Evolutionary conservation across 257 asterid genomes (phyloP), one percentile per base, ranked within the genome.

Genomic region (Capsicum rhomboideum): DNA sequence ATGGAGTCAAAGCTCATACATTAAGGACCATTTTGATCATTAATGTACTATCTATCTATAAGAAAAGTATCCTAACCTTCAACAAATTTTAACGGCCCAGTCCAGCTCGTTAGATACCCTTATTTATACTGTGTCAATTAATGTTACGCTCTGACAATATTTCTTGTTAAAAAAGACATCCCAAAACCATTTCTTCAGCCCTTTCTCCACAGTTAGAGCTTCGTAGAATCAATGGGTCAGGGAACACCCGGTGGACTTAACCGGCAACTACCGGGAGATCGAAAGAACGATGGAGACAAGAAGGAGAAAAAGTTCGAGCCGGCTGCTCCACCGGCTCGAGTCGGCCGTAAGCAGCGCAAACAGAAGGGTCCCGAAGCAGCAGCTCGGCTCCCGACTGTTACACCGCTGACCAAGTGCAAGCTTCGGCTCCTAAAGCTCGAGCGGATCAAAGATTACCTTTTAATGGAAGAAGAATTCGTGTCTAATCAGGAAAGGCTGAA

Each of bases 381-480:
- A 2, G 92, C 99, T 6, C 88, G 99, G 85, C 85, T 94, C 12
- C 97, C 98, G 16, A 75, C 91, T 42, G 98, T 95, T 80, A 94
- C 97, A 54, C 99, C 98, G 16, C 68, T 93, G 55, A 88, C 95
- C 0, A 95, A 95, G 85, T 95, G 99, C 85, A 93, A 90, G 87
- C 92, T 93, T 46, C 91, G 98, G 31, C 87, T 93, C 6, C 84
- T 94, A 23, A 93, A 95, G 90, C 91, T 95, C 18, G 98, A 95
- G 74, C 82, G 97, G 8, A 90, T 94, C 72, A 92, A 95, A 87
- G 97, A 95, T 85, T 95, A 93, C 54, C 88, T 95, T 17, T 71
- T 94, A 21, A 95, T 95, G 99, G 98, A 95, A 67, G 98, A 94
- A 87, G 98, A 95, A 88, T 94, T 93, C 84, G 99, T 95, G 21